Evolutionary conservation across 192 early-diverging fungal genomes (phyloP).

Genomic region (Piromyces finnis): DNA sequence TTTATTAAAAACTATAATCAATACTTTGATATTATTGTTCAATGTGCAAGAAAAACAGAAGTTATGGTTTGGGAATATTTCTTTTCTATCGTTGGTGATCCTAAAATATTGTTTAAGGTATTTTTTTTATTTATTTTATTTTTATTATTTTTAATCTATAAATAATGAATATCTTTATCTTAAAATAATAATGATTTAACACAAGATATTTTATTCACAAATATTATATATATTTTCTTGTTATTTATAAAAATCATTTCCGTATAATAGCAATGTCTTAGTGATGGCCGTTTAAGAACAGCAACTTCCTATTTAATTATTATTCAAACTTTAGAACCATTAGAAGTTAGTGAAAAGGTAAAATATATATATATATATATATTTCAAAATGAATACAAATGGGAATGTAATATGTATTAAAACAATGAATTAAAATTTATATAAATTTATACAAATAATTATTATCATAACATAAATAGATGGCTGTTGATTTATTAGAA

Average conservation of each 20-base stretch:
- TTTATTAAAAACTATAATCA: conserved; percentile 61
- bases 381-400: too few relatives aligned
- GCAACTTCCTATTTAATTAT: conserved; percentile 87
- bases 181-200: too few relatives aligned
- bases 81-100: conserved; percentile 70
- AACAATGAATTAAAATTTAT: not conserved
- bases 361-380: too few relatives aligned
- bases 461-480: too few relatives aligned
- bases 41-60: conserved; percentile 94
- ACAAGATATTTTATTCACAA: too few relatives aligned
- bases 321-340: conserved; percentile 74
- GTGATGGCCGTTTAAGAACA: conserved; percentile 43
- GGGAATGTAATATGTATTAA: too few relatives aligned
- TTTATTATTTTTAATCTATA: too few relatives aligned
- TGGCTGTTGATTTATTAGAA: conserved; percentile 46
- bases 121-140: too few relatives aligned
- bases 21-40: conserved; percentile 72
- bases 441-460: not conserved
- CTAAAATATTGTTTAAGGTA: conserved; percentile 66
- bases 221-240: not conserved
- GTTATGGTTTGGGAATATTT: conserved; percentile 75
- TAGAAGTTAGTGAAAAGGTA: conserved; percentile 40
- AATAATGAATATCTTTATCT: too few relatives aligned
- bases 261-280: conserved; percentile 41
- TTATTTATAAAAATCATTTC: too few relatives aligned